Conservation (phyloP, 257 asterid species). For the Gynochthodes officinalis region DNA sequence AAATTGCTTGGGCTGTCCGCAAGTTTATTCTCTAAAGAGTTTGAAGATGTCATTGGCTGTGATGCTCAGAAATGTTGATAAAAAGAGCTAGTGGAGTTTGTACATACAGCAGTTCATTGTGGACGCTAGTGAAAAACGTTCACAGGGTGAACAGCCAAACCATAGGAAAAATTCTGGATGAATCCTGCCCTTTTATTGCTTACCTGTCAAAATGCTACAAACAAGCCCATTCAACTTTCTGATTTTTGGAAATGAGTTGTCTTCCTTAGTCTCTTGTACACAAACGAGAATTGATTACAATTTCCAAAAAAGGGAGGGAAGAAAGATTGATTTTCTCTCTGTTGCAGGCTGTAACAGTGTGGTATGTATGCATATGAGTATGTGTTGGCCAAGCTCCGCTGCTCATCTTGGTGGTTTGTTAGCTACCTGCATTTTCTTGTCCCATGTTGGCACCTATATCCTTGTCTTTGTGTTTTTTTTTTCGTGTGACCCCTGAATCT, state of each 20-base stretch:
- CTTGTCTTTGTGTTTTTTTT: background rate
- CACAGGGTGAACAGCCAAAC: conserved; percentile 5
- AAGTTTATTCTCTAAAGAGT: conserved; percentile 1
- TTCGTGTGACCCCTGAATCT: background rate
- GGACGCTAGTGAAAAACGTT: background rate
- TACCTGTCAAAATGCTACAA: conserved; percentile 13
- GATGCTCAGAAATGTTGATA: conserved; percentile 12
- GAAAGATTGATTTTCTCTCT: background rate
- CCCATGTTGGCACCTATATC: background rate
- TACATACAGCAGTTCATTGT: conserved; percentile 15
- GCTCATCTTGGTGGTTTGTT: background rate
- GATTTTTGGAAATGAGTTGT: conserved; percentile 1
- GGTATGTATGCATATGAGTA: background rate
- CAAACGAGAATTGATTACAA: conserved; percentile 1
- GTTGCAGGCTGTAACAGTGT: background rate
- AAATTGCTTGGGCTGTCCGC: conserved; percentile 16
- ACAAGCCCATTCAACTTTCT: conserved; percentile 1
- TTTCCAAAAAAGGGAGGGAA: background rate
- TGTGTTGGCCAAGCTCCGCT: background rate
- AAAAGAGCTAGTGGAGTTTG: conserved; percentile 8
- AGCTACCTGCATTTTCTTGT: background rate
- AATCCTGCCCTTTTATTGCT: background rate
- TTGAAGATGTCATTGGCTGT: background rate
- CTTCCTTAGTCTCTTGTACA: background rate
- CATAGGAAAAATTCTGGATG: background rate